Evolutionary conservation across 805 yeast genomes (phyloP).

Genomic region (Spathaspora arborariae): DNA sequence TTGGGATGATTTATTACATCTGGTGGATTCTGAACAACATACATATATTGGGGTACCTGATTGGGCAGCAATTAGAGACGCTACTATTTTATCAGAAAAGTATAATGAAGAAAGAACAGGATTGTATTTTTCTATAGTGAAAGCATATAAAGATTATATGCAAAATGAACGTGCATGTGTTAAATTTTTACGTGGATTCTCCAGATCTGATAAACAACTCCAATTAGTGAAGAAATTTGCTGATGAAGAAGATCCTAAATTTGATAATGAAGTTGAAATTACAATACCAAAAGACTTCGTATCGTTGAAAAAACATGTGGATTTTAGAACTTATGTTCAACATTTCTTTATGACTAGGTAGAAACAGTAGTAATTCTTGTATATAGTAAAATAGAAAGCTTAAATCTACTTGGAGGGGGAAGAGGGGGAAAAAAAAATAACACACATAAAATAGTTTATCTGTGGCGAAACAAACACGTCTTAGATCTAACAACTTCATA

Average conservation of each 20-base stretch:
- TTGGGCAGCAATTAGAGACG: constrained; percentile 80
- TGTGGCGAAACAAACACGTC: background rate
- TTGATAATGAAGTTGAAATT: constrained; percentile 15
- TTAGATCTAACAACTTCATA: too few relatives aligned
- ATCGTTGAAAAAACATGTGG: constrained; percentile 13
- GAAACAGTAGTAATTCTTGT: background rate
- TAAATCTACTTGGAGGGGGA: too few relatives aligned
- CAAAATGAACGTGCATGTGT: constrained; percentile 32
- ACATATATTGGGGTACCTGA: constrained; percentile 81
- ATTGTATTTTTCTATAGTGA: constrained; percentile 53
- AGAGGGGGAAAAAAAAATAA: background rate
- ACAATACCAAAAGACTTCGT: constrained; percentile 19
- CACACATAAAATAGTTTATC: background rate
- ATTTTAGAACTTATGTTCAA: background rate
- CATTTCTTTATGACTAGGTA: background rate
- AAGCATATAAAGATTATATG: constrained; percentile 41
- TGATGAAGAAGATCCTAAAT: constrained; percentile 14
- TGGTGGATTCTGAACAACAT: constrained; percentile 52
- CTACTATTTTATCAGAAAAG: constrained; percentile 52
- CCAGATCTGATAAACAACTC: constrained; percentile 3
- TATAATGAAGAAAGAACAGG: constrained; percentile 42
- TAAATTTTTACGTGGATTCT: constrained; percentile 13
- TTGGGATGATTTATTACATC: constrained; percentile 51
- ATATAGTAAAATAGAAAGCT: too few relatives aligned
- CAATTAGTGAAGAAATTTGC: constrained; percentile 9